These are phyloP conservation scores for Cordyceps militaris DNA, from an alignment of 2,329 filamentous ascomycete genomes.

Conservation along the genomic window DNA sequence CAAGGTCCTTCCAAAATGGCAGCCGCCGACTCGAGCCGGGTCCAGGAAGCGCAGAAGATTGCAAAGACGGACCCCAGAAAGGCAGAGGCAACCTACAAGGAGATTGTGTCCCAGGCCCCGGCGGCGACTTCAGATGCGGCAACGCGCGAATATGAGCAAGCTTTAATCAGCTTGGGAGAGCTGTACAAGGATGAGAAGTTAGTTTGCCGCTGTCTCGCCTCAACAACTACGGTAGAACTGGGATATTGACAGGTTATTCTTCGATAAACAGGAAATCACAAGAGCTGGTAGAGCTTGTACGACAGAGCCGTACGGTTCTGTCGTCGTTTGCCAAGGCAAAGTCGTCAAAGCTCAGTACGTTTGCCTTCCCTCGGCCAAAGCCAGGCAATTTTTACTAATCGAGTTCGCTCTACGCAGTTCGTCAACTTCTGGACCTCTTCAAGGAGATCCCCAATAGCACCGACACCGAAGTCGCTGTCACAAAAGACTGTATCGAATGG, in stretches of 20 bases:
- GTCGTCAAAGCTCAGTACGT: conserved; percentile 90
- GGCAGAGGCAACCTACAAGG: conserved; percentile 82
- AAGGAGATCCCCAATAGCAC: conserved; percentile 87
- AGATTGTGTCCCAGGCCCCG: conserved; percentile 78
- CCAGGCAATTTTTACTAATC: not conserved
- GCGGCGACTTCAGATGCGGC: conserved; percentile 77
- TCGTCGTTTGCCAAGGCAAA: conserved; percentile 98
- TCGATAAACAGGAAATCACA: conserved; percentile 56
- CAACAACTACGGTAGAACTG: not conserved
- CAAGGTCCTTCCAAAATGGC: conserved; percentile 36
- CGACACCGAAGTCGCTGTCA: conserved; percentile 90
- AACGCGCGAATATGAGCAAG: conserved; percentile 84
- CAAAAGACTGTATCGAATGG: conserved; percentile 99
- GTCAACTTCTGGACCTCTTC: conserved; percentile 94
- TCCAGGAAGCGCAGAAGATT: conserved; percentile 84
- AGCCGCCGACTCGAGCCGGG: conserved; percentile 54
- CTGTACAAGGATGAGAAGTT: conserved; percentile 85
- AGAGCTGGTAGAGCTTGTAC: conserved; percentile 83
- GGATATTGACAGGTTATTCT: conserved; percentile 21
- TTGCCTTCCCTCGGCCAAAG: not conserved
- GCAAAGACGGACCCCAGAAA: conserved; percentile 73
- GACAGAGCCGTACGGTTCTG: conserved; percentile 80
- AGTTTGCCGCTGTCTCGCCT: conserved; percentile 26
- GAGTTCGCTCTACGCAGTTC: conserved; percentile 52
- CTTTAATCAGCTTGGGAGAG: conserved; percentile 82